Percentiles rank a stretch among this genome's conserved stretches.
These are phyloP conservation scores for Paxillus ammoniavirescens DNA, from an alignment of 768 basidiomycete species.

Conservation along the genomic window DNA sequence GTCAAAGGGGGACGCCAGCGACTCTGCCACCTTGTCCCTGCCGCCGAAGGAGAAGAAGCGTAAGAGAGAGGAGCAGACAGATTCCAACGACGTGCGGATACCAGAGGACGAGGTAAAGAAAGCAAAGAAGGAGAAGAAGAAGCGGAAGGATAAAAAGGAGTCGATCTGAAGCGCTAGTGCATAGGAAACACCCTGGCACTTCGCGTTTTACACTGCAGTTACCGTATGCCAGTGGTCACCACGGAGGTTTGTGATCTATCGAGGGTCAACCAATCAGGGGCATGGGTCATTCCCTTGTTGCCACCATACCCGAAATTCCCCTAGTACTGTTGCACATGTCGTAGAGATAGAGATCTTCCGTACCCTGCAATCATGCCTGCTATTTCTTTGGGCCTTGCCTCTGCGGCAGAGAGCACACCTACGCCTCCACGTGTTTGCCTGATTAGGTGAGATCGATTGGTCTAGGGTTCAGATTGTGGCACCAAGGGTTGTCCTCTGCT, in stretches of 20 bases:
- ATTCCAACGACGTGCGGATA: constrained; percentile 9
- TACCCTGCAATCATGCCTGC: too few relatives aligned
- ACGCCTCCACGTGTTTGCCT: constrained; percentile 22
- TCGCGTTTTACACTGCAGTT: not conserved
- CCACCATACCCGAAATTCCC: not conserved
- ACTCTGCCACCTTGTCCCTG: constrained; percentile 1
- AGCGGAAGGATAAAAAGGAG: constrained; percentile 21
- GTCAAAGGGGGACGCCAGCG: constrained; percentile 14
- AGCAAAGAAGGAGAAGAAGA: constrained; percentile 35
- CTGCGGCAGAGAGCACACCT: too few relatives aligned
- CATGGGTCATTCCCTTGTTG: not conserved
- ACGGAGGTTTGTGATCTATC: not conserved
- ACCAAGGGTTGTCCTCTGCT: constrained; percentile 11
- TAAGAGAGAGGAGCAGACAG: constrained; percentile 18
- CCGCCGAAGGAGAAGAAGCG: constrained; percentile 25
- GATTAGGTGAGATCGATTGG: constrained; percentile 35
- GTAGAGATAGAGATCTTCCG: too few relatives aligned
- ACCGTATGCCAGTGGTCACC: not conserved
- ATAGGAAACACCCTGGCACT: not conserved
- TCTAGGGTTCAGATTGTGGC: constrained; percentile 31
- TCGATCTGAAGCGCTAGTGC: not conserved
- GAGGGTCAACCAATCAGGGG: not conserved
- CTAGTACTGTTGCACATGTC: too few relatives aligned
- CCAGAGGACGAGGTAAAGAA: constrained; percentile 24
- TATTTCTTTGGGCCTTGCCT: too few relatives aligned